Conservation (phyloP, 768 basidiomycete species). For the Amanita inopinata region DNA sequence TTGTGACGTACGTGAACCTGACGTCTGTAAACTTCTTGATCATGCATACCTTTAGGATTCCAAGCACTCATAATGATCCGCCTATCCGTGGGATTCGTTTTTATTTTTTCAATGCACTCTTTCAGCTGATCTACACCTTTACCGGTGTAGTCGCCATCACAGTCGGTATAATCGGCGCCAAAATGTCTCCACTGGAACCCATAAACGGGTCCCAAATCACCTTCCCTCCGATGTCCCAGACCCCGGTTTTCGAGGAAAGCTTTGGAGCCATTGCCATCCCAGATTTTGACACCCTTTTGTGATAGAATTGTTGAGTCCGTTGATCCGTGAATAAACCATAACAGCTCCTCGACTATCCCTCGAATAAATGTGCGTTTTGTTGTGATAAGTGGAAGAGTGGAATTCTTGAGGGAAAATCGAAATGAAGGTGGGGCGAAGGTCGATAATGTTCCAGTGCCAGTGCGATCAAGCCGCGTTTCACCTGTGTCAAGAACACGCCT, state of each 20-base stretch:
- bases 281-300: slow-evolving; percentile 85
- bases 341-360: slow-evolving; percentile 86
- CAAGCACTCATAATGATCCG: slow-evolving; percentile 93
- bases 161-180: slow-evolving; percentile 72
- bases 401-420: slow-evolving; percentile 76
- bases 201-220: slow-evolving; percentile 94
- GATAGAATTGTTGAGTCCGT: slow-evolving; percentile 76
- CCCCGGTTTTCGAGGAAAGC: slow-evolving; percentile 82
- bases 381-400: slow-evolving; percentile 79
- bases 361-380: slow-evolving; percentile 92
- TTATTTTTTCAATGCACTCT: slow-evolving; percentile 88
- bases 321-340: slow-evolving; percentile 86
- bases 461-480: slow-evolving; percentile 78
- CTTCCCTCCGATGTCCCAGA: slow-evolving; percentile 73
- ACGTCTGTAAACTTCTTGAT: not conserved
- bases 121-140: slow-evolving; percentile 88
- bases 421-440: slow-evolving; percentile 86
- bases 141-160: slow-evolving; percentile 67
- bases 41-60: slow-evolving; percentile 84
- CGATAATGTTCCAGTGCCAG: slow-evolving; percentile 89
- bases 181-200: slow-evolving; percentile 97
- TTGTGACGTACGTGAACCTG: not conserved
- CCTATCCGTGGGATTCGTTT: slow-evolving; percentile 85
- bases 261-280: slow-evolving; percentile 93
- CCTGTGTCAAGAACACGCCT: slow-evolving; percentile 65